Evolutionary conservation across 2,329 filamentous ascomycete genomes (phyloP).

Genomic region (Ramularia collo-cygni): DNA sequence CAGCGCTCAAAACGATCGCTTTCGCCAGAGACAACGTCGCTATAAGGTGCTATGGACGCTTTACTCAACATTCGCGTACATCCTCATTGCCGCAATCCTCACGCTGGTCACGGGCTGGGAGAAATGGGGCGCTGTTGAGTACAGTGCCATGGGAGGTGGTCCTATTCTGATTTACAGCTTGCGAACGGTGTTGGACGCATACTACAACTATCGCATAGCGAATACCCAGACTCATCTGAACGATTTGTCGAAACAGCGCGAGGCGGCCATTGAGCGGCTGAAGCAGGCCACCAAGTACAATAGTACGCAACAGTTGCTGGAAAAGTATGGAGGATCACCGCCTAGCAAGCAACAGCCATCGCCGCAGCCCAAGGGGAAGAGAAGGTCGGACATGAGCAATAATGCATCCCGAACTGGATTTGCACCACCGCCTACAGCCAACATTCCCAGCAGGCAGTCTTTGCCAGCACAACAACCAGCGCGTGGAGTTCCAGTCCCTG

Average conservation of each 20-base stretch:
- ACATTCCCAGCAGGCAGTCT: constrained; percentile 44
- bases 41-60: constrained; percentile 82
- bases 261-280: constrained; percentile 84
- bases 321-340: constrained; percentile 79
- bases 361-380: constrained; percentile 32
- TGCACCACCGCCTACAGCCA: constrained; percentile 58
- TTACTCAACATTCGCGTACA: constrained; percentile 84
- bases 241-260: constrained; percentile 68
- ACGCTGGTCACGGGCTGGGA: constrained; percentile 77
- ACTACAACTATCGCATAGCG: constrained; percentile 76
- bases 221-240: constrained; percentile 63
- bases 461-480: constrained; percentile 15
- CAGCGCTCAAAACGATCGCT: constrained; percentile 64
- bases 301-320: constrained; percentile 82
- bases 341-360: constrained; percentile 25
- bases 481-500: constrained; percentile 6
- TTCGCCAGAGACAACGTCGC: constrained; percentile 66
- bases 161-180: constrained; percentile 68
- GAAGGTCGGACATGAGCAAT: constrained; percentile 17
- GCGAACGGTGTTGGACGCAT: constrained; percentile 58
- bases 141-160: constrained; percentile 68
- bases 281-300: constrained; percentile 96
- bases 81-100: constrained; percentile 76
- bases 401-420: constrained; percentile 48
- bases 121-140: constrained; percentile 70